Percentiles rank a stretch among this genome's conserved stretches.
Conservation (phyloP, 2,329 filamentous ascomycete species). For the Nemania serpens region DNA sequence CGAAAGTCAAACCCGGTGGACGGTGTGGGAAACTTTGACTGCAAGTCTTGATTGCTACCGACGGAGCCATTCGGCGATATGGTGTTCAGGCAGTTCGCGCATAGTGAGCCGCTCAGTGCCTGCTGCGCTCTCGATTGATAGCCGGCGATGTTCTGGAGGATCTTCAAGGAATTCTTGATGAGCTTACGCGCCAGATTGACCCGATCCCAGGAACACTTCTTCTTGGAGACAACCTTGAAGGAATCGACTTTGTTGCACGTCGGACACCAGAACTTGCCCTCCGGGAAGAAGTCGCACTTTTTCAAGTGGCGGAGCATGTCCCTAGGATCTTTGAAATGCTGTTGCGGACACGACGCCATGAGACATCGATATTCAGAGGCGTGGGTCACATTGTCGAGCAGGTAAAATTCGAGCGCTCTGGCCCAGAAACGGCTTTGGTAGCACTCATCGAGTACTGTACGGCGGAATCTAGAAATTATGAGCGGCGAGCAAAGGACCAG, state of each 20-base stretch:
- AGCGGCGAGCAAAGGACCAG: background rate
- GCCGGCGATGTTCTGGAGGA: background rate
- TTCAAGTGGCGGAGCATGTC: slow-evolving; percentile 32
- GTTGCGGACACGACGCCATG: slow-evolving; percentile 27
- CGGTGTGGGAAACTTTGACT: background rate
- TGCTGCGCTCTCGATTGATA: background rate
- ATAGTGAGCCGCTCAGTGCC: background rate
- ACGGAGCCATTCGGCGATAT: background rate
- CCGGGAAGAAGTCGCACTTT: slow-evolving; percentile 21
- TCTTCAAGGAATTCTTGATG: background rate
- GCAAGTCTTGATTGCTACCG: background rate
- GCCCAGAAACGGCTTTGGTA: slow-evolving; percentile 27
- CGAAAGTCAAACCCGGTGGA: background rate
- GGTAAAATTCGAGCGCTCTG: slow-evolving; percentile 24
- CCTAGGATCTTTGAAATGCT: slow-evolving; percentile 18
- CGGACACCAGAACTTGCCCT: slow-evolving; percentile 29
- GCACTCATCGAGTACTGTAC: slow-evolving; percentile 27
- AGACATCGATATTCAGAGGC: slow-evolving; percentile 23
- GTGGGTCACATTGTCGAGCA: slow-evolving; percentile 16
- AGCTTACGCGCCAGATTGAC: slow-evolving; percentile 7
- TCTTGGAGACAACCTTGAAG: slow-evolving; percentile 25
- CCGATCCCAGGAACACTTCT: slow-evolving; percentile 26
- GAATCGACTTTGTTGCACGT: slow-evolving; percentile 18
- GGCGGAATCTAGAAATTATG: slow-evolving; percentile 13
- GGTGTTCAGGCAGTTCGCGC: background rate